phyloP scores from a whole-genome alignment of 2,329 filamentous ascomycete genomes.

The Chaetomium olivaceum region DNA sequence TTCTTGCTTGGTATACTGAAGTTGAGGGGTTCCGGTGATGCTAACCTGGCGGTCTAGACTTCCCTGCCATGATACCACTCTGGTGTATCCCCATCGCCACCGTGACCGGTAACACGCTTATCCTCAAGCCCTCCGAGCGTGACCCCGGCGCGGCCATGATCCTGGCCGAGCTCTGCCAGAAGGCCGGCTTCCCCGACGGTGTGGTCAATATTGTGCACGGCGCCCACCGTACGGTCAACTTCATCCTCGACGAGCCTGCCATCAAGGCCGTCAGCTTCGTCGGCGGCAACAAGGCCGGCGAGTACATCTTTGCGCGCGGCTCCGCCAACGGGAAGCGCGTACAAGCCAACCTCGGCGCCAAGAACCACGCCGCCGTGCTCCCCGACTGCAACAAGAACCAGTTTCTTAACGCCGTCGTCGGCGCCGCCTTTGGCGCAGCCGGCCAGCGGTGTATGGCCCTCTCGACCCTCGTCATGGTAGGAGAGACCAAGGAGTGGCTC shows the following conservation, averaged over 20 bases:
- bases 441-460: conserved; percentile 87
- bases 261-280: conserved; percentile 90
- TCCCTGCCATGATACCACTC: conserved; percentile 90
- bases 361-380: conserved; percentile 83
- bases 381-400: conserved; percentile 91
- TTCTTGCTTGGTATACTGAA: conserved; percentile 20
- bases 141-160: conserved; percentile 86
- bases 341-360: conserved; percentile 83
- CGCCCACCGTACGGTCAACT: conserved; percentile 77
- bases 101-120: conserved; percentile 78
- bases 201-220: conserved; percentile 84
- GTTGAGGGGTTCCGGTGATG: no score
- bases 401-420: conserved; percentile 79
- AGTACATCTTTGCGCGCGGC: conserved; percentile 79
- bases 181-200: conserved; percentile 79
- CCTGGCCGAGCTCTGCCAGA: conserved; percentile 73
- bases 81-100: conserved; percentile 87
- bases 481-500: conserved; percentile 82
- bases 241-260: conserved; percentile 78
- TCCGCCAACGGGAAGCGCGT: conserved; percentile 86
- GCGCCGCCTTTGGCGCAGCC: conserved; percentile 81
- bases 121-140: conserved; percentile 84
- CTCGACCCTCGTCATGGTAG: conserved; percentile 79
- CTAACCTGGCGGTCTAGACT: conserved; percentile 54
- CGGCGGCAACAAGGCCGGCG: conserved; percentile 82